These are phyloP conservation scores for Penicillium desertorum DNA, from an alignment of 495 filamentous ascomycete genomes.

Conservation along the genomic window DNA sequence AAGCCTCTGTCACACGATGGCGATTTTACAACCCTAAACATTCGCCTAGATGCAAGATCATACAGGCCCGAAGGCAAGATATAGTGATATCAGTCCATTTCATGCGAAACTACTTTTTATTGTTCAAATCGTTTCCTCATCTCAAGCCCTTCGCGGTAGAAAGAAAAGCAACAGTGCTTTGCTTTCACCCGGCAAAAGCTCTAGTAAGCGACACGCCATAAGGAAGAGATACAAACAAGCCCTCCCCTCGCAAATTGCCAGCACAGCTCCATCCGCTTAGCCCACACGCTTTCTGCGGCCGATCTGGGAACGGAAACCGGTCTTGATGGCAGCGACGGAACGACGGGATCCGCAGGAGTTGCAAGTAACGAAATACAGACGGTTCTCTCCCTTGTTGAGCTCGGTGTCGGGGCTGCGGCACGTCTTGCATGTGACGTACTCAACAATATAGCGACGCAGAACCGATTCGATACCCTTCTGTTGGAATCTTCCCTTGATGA, in stretches of 20 bases:
- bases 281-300: slow-evolving; percentile 79
- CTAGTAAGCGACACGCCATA: slow-evolving; percentile 25
- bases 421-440: slow-evolving; percentile 99
- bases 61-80: neutral
- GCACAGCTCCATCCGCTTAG: slow-evolving; percentile 29
- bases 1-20: too few species aligned
- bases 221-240: slow-evolving; percentile 28
- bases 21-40: neutral
- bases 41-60: neutral
- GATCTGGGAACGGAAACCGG: slow-evolving; percentile 97
- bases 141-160: slow-evolving; percentile 13
- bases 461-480: slow-evolving; percentile 98
- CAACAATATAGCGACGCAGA: slow-evolving; percentile 89
- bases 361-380: slow-evolving; percentile 81
- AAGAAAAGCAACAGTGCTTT: slow-evolving; percentile 16
- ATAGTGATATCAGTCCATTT: slow-evolving; percentile 24
- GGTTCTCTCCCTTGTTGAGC: slow-evolving; percentile 97
- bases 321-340: slow-evolving; percentile 96
- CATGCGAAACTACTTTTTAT: slow-evolving; percentile 27
- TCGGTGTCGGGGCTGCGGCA: slow-evolving; percentile 94
- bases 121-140: slow-evolving; percentile 27
- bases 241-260: slow-evolving; percentile 20
- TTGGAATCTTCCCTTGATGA: slow-evolving; percentile 99
- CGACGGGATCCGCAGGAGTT: slow-evolving; percentile 89
- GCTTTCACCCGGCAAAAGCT: slow-evolving; percentile 17